phyloP scores from a whole-genome alignment of 495 filamentous ascomycete genomes.

The Aspergillus ellipticus region DNA sequence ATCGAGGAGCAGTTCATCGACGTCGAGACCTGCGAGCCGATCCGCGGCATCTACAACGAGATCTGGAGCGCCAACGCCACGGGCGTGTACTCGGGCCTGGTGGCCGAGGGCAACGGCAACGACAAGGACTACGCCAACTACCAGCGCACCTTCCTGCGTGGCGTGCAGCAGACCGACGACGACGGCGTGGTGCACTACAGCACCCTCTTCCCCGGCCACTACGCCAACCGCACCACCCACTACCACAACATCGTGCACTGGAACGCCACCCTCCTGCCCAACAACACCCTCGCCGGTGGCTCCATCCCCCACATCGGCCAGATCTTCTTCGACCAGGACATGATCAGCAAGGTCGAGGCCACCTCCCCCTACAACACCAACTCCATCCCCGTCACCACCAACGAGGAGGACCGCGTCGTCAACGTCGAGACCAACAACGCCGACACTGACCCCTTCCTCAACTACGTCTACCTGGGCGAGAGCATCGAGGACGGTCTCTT shows the following conservation, averaged over 20 bases:
- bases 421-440: conserved; percentile 40
- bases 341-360: conserved; percentile 43
- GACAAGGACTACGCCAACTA: conserved; percentile 40
- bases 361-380: conserved; percentile 54
- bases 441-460: conserved; percentile 53
- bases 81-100: conserved; percentile 45
- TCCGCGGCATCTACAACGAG: conserved; percentile 47
- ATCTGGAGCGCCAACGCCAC: conserved; percentile 57
- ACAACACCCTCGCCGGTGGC: conserved; percentile 49
- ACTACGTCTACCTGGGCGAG: conserved; percentile 55
- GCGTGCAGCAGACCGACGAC: conserved; percentile 44
- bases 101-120: conserved; percentile 20
- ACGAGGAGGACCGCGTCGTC: conserved; percentile 49
- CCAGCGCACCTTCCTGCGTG: conserved; percentile 41
- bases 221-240: conserved; percentile 47
- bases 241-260: conserved; percentile 46
- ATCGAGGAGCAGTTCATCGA: conserved; percentile 55
- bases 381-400: conserved; percentile 39
- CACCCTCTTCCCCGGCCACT: conserved; percentile 52
- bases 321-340: conserved; percentile 54
- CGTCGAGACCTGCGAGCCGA: conserved; percentile 46
- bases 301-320: conserved; percentile 54
- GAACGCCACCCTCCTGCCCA: conserved; percentile 38
- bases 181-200: conserved; percentile 48
- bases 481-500: conserved; percentile 51